These are phyloP conservation scores for Myrica gale DNA, from an alignment of 306 rosid species.

Conservation along the genomic window DNA sequence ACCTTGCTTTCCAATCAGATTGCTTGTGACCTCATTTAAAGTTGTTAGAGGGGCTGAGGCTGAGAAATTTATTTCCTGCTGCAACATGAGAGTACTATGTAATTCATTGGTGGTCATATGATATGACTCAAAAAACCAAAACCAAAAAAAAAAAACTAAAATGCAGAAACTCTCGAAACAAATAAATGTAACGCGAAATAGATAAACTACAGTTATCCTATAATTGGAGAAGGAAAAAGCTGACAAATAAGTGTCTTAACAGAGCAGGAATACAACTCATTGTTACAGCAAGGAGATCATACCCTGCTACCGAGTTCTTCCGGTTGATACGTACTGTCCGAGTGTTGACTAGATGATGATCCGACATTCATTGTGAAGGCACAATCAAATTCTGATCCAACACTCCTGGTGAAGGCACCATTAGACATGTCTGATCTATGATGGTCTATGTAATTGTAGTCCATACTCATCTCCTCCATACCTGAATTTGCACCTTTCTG, in stretches of 20 bases:
- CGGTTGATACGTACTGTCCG: slow-evolving; percentile 26
- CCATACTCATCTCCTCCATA: slow-evolving; percentile 48
- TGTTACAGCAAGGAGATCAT: background rate
- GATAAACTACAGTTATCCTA: background rate
- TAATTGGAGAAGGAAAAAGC: background rate
- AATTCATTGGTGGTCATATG: background rate
- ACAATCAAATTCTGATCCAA: too few species aligned
- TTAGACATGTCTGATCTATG: slow-evolving; percentile 40
- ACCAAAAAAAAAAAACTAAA: background rate
- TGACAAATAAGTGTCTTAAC: background rate
- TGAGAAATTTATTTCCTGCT: slow-evolving; percentile 30
- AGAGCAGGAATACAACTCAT: background rate
- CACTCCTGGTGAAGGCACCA: slow-evolving; percentile 35
- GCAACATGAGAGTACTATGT: slow-evolving; percentile 17
- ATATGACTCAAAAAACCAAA: too few species aligned
- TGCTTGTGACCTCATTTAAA: slow-evolving; percentile 11
- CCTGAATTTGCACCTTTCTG: slow-evolving; percentile 27
- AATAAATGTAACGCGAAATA: background rate
- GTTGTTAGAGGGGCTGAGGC: slow-evolving; percentile 20
- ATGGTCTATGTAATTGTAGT: slow-evolving; percentile 41
- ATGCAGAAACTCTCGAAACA: background rate
- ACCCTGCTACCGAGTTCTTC: slow-evolving; percentile 39
- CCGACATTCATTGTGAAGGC: background rate
- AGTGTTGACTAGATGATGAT: slow-evolving; percentile 23
- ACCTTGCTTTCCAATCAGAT: slow-evolving; percentile 27